Evolutionary conservation across 176 grass and related monocot species (phyloP).

Genomic region (Hordeum vulgare): MorexV3_pseudomolecules_assembly NC_058523.1:528384859-528385358

Average conservation of each 20-base stretch:
- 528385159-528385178: too few relatives aligned
- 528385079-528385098: neutral
- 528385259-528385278: too few relatives aligned
- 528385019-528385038: slow-evolving; percentile 87
- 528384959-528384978: slow-evolving; percentile 90
- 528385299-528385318: too few relatives aligned
- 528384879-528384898: neutral
- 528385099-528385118: neutral
- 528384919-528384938: slow-evolving; percentile 2
- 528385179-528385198: too few relatives aligned
- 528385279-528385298: too few relatives aligned
- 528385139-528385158: neutral
- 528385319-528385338: too few relatives aligned
- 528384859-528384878: neutral
- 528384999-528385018: slow-evolving; percentile 89
- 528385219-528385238: too few relatives aligned
- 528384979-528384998: slow-evolving; percentile 78
- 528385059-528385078: slow-evolving; percentile 83
- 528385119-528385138: neutral
- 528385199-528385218: too few relatives aligned
- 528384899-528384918: neutral
- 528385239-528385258: too few relatives aligned
- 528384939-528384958: slow-evolving; percentile 74
- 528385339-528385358: neutral
- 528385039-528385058: slow-evolving; percentile 91